Base-by-base conservation (phyloP, 1,139 yeast species). In the Lodderomyces theae region DNA sequence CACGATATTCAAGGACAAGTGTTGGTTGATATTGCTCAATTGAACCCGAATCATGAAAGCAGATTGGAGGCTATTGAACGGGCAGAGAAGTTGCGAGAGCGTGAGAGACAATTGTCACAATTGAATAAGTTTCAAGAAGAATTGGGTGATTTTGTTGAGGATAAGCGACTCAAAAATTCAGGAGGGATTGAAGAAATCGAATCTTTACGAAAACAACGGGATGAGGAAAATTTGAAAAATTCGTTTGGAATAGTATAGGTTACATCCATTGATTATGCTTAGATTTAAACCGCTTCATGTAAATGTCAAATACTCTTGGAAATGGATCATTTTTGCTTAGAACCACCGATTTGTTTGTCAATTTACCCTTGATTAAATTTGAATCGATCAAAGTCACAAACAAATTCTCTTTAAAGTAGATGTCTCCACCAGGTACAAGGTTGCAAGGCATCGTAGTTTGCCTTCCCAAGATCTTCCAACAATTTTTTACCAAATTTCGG, bases 131-230 rank as follows among this genome's bases (percentile, higher is more conserved):
- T 90, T 53, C 88, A 85, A 57, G 89, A 85, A 50, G 97, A 90
- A 55, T 66, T 90, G n/a, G 95, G 83, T 1, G 85, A 79, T 30
- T 90, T 88, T 68, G 96, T 90, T 4, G 89, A 73, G 8, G 92
- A 82, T 39, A 74, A 77, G 29, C 84, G 76, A 53, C 69, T 89
- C 44, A 87, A 86, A 55, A 83, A 79, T 49, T 79, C 88, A 23
- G 97, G 97, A 3, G 97, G 97, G 2, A 75, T 89, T 30, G 94
- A 84, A 45, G 97, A 89, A 51, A 67, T 87, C 15, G 97, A 90
- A 53, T 72, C 88, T 43, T 55, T 72, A 39, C 71, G 96, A 48
- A 73, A 70, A 52, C 64, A 74, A 45, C 82, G 84, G 46, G 96
- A 90, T 60, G 76, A 70, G 39, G 82, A 81, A 49, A 83, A 83